Base-by-base conservation (phyloP, 169 alveolate species). In the Eimeria praecox region DNA sequence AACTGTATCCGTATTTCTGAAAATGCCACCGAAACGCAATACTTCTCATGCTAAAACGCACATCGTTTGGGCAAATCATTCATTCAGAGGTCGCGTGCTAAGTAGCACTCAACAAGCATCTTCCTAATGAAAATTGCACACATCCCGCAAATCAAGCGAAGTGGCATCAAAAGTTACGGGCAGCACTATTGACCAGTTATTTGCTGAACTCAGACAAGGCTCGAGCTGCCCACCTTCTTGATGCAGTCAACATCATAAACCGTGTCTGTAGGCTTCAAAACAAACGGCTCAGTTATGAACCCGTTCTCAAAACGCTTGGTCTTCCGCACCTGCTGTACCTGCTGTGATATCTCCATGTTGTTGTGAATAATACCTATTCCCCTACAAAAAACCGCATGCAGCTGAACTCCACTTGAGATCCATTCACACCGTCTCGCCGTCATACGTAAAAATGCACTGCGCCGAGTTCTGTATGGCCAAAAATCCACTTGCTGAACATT, bases 291-390 rank as follows among this genome's bases (percentile, higher is more conserved):
- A 66, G 97, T 96, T 62, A 98, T 98, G 97, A 98, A 98, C 20
- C 99, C 99, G 94, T 97, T 98, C 96, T 97, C 98, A 97, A 97
- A 98, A 8, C 99, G 98, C 96, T 98, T 98, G 56, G 98, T 99
- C 87, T 97, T 97, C 73, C 97, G 90, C 44, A 98, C 99, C 80
- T 98, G 98, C 95, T 96, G 96, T 16, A 97, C 98, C 94, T 97
- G 98, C 46, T 97, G 97, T 66, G 97, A 98, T 22, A 98, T 95
- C 64, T 97, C 95, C 96, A 97, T 95, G 97, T 98, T 98, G 95
- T 98, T 98, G 97, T 98, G 99, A 69, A 98, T 98, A 77, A 98
- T 96, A 2, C 99, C 99, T 46, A 98, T 95, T 16, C 99, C 99
- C 40, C 99, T 96, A 90, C 69, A 42, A 42, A 35, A 27, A 64